Percentiles rank a stretch among this genome's conserved stretches.
Evolutionary conservation across 75 land plant genomes (phyloP).

Genomic region (Pinus albicaulis): DNA sequence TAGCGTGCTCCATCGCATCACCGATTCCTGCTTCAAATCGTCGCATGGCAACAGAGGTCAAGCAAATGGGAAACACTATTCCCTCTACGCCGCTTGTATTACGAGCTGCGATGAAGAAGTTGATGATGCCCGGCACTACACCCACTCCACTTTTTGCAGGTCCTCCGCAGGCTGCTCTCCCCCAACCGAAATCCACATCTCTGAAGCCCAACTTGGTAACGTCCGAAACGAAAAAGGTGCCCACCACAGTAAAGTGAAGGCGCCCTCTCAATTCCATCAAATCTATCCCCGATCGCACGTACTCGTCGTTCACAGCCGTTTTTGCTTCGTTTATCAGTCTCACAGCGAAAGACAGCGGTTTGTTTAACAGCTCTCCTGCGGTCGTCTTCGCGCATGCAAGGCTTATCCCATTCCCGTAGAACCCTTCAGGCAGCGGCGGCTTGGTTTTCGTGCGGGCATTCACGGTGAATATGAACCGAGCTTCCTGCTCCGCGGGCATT

Average conservation of each 20-base stretch:
- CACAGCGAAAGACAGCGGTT: too few species aligned
- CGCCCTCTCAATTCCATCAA: too few species aligned
- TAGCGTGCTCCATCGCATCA: too few species aligned
- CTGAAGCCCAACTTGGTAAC: slow-evolving; percentile 23
- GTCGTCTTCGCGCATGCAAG: too few species aligned
- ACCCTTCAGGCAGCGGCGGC: too few species aligned
- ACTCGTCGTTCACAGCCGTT: too few species aligned
- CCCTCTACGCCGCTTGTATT: slow-evolving; percentile 24
- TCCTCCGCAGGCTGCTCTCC: slow-evolving; percentile 16
- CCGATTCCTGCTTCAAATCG: slow-evolving; percentile 22
- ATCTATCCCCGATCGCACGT: too few species aligned
- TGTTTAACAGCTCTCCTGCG: too few species aligned
- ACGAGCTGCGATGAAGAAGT: not conserved
- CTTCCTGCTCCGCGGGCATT: not conserved
- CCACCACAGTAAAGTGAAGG: slow-evolving; percentile 20
- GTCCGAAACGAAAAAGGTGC: slow-evolving; percentile 36
- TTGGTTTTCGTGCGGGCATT: not conserved
- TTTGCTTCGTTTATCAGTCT: too few species aligned
- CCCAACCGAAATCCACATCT: slow-evolving; percentile 55
- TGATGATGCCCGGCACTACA: slow-evolving; percentile 4
- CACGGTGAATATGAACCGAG: not conserved
- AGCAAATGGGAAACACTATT: slow-evolving; percentile 28
- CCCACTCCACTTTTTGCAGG: slow-evolving; percentile 10
- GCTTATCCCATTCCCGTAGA: too few species aligned
- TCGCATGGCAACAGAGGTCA: slow-evolving; percentile 35